Evolutionary conservation across 768 basidiomycete genomes (phyloP).

Genomic region (Tylopilus balloui): DNA sequence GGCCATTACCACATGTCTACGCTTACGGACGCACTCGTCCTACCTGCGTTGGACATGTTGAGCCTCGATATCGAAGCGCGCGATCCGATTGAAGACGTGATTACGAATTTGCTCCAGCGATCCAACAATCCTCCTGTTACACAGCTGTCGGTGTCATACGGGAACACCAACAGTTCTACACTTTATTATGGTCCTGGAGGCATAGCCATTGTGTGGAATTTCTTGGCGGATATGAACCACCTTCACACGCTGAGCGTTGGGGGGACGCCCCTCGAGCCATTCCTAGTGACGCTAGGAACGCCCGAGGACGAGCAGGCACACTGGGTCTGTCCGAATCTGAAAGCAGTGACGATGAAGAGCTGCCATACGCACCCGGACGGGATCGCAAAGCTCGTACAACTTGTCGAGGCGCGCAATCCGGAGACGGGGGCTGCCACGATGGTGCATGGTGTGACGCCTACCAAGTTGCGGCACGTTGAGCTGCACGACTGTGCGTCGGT

Average conservation of each 20-base stretch:
- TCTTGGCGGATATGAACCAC: slow-evolving; percentile 55
- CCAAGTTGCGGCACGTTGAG: slow-evolving; percentile 54
- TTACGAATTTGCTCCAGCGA: slow-evolving; percentile 55
- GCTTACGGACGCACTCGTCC: slow-evolving; percentile 56
- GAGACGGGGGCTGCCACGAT: slow-evolving; percentile 33
- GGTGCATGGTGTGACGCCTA: slow-evolving; percentile 47
- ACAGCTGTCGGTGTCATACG: slow-evolving; percentile 61
- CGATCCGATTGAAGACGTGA: slow-evolving; percentile 72
- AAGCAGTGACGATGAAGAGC: slow-evolving; percentile 53
- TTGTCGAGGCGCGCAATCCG: slow-evolving; percentile 72
- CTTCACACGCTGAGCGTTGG: slow-evolving; percentile 61
- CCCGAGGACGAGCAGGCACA: slow-evolving; percentile 56
- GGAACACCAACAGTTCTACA: slow-evolving; percentile 33
- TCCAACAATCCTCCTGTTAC: slow-evolving; percentile 55
- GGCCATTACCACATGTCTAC: slow-evolving; percentile 63
- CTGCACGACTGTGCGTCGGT: slow-evolving; percentile 61
- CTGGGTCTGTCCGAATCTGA: slow-evolving; percentile 65
- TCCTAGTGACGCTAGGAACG: slow-evolving; percentile 52
- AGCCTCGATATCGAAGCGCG: slow-evolving; percentile 69
- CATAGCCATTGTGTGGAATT: slow-evolving; percentile 61
- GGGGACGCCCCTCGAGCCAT: slow-evolving; percentile 59
- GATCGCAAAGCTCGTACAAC: slow-evolving; percentile 62
- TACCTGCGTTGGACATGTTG: slow-evolving; percentile 55
- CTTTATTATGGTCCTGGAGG: slow-evolving; percentile 59
- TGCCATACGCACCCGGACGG: slow-evolving; percentile 65